A percentile compares a stretch with the other conserved stretches of the same genome.
Evolutionary conservation across 371 early-diverging fungal genomes (phyloP).

Genomic region (Mortierella sp.): DNA sequence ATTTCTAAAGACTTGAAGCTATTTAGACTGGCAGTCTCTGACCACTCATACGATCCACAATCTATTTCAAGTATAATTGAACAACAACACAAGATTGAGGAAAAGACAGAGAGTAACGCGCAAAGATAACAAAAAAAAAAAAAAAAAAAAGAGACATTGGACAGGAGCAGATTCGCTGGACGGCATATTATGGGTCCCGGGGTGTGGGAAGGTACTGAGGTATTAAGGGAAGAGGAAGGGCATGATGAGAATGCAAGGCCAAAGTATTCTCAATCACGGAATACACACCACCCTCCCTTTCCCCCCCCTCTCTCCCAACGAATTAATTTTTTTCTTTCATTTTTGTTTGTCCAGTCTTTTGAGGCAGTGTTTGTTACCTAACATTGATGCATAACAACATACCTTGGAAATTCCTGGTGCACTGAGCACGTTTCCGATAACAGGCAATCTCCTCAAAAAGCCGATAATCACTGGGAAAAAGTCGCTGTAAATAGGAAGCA

Average conservation of each 20-base stretch:
- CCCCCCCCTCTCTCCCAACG: no score
- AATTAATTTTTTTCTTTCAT: not conserved
- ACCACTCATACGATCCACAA: slow-evolving; percentile 50
- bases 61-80: slow-evolving; percentile 13
- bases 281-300: no score
- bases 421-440: slow-evolving; percentile 88
- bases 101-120: not conserved
- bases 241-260: slow-evolving; percentile 10
- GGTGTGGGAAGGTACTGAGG: slow-evolving; percentile 39
- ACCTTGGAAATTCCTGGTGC: slow-evolving; percentile 87
- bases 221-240: not conserved
- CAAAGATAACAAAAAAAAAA: not conserved
- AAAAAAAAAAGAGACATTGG: not conserved
- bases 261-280: no score
- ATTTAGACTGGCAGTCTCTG: slow-evolving; percentile 47
- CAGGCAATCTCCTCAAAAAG: slow-evolving; percentile 88
- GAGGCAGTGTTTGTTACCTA: not conserved
- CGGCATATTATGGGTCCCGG: slow-evolving; percentile 21
- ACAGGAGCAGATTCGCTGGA: not conserved
- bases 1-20: not conserved
- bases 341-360: not conserved
- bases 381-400: slow-evolving; percentile 17
- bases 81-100: not conserved
- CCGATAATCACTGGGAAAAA: slow-evolving; percentile 95
- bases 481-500: slow-evolving; percentile 69